A percentile compares a stretch with the other conserved stretches of the same genome.
These are phyloP conservation scores for Aspergillus cavernicola DNA, from an alignment of 495 filamentous ascomycete genomes.

Conservation along the genomic window DNA sequence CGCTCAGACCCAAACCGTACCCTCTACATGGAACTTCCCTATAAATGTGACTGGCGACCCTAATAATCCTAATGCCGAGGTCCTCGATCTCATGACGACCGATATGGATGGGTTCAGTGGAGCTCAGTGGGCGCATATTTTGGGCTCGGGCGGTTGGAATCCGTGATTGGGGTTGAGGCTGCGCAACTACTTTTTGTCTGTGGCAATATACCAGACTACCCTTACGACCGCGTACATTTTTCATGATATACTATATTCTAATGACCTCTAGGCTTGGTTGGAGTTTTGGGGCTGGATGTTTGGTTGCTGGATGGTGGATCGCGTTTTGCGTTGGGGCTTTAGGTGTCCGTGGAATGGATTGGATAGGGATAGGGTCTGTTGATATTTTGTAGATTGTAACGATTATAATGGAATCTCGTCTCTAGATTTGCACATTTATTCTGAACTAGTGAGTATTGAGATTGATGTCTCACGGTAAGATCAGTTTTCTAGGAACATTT, in stretches of 20 bases:
- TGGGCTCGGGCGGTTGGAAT: constrained; percentile 17
- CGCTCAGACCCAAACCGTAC: constrained; percentile 13
- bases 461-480: too few relatives aligned
- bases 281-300: neutral
- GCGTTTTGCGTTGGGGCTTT: neutral
- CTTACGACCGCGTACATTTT: neutral
- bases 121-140: constrained; percentile 36
- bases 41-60: constrained; percentile 13
- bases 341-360: neutral
- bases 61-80: constrained; percentile 15
- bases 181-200: too few relatives aligned
- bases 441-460: too few relatives aligned
- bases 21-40: constrained; percentile 24
- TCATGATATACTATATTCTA: neutral
- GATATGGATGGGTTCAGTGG: constrained; percentile 28
- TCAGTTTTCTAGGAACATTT: too few relatives aligned
- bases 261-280: neutral
- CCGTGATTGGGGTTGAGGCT: too few relatives aligned
- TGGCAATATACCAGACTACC: too few relatives aligned
- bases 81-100: constrained; percentile 20
- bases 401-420: constrained; percentile 4
- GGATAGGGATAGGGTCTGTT: neutral
- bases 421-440: neutral
- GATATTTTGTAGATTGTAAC: neutral
- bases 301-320: neutral